Conservation (phyloP, 2,329 filamentous ascomycete species). For the Colletotrichum cuscutae region DNA sequence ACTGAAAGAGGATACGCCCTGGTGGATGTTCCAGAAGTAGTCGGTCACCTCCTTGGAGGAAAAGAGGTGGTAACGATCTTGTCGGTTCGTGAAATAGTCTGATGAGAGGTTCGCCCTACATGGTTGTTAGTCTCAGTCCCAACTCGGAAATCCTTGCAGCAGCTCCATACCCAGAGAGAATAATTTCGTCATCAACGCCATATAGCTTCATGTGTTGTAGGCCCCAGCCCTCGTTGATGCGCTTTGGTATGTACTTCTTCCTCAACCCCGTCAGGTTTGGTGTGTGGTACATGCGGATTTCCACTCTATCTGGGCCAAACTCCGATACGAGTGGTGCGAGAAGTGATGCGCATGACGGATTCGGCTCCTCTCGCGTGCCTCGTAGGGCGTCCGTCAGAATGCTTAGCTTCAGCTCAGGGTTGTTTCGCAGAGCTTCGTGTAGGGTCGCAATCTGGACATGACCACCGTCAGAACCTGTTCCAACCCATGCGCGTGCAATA, state of each 20-base stretch:
- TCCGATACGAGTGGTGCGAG: conserved; percentile 85
- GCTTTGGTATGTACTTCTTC: conserved; percentile 84
- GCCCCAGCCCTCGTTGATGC: conserved; percentile 98
- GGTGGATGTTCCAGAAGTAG: conserved; percentile 83
- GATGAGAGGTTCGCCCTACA: conserved; percentile 82
- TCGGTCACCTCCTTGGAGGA: conserved; percentile 81
- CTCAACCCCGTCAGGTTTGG: conserved; percentile 90
- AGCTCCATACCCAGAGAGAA: conserved; percentile 80
- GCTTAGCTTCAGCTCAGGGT: conserved; percentile 82
- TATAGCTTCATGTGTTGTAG: conserved; percentile 99
- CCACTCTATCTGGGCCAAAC: conserved; percentile 85
- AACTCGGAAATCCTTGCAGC: not conserved
- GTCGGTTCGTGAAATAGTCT: conserved; percentile 96
- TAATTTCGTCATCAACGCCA: conserved; percentile 93
- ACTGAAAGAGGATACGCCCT: conserved; percentile 81
- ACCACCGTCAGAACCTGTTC: not conserved
- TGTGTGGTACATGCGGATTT: conserved; percentile 97
- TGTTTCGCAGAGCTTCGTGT: conserved; percentile 77
- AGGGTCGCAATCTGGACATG: conserved; percentile 76
- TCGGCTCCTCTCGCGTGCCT: conserved; percentile 89
- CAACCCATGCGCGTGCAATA: not conserved
- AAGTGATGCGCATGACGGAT: conserved; percentile 88
- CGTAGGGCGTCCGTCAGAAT: conserved; percentile 92
- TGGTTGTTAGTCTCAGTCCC: not conserved
- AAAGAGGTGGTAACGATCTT: conserved; percentile 95